phyloP scores from a whole-genome alignment of 2,329 filamentous ascomycete species.

The Beauveria pseudobassiana region DNA sequence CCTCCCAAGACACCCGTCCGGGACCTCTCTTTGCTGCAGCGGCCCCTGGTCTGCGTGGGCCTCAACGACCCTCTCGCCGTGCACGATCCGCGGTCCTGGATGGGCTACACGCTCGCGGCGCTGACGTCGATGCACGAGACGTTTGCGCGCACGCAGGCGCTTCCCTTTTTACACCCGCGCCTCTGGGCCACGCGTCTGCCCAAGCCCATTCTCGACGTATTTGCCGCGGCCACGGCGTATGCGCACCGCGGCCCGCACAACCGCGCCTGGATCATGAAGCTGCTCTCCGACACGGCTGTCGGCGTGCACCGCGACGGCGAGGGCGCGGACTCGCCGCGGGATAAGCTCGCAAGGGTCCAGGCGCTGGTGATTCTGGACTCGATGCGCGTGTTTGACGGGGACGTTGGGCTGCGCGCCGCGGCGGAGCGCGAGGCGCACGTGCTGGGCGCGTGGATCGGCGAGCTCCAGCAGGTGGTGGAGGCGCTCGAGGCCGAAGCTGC shows the following conservation, averaged over 20 bases:
- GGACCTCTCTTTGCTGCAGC: conserved; percentile 22
- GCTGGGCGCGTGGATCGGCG: conserved; percentile 29
- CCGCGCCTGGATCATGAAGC: conserved; percentile 31
- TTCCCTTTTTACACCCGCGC: conserved; percentile 36
- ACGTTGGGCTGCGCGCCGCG: conserved; percentile 32
- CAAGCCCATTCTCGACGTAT: conserved; percentile 31
- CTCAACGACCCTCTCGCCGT: conserved; percentile 25
- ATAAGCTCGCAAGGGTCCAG: conserved; percentile 37
- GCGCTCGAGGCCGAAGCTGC: conserved; percentile 25
- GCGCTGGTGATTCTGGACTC: conserved; percentile 34
- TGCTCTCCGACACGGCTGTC: conserved; percentile 29
- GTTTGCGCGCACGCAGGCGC: conserved; percentile 29
- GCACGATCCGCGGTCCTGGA: conserved; percentile 26
- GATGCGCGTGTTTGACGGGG: conserved; percentile 37
- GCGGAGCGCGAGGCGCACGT: conserved; percentile 31
- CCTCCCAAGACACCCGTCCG: conserved; percentile 19
- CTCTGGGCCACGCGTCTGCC: conserved; percentile 34
- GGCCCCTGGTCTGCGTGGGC: conserved; percentile 16
- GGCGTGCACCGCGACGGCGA: conserved; percentile 30
- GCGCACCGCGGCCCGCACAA: conserved; percentile 27
- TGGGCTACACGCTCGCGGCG: conserved; percentile 27
- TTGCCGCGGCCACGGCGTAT: conserved; percentile 33
- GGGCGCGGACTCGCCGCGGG: conserved; percentile 22
- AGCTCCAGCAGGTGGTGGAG: conserved; percentile 25
- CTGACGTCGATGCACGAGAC: conserved; percentile 26